Base-by-base conservation (phyloP, 2,329 filamentous ascomycete species). In the Ramichloridium luteum region DNA sequence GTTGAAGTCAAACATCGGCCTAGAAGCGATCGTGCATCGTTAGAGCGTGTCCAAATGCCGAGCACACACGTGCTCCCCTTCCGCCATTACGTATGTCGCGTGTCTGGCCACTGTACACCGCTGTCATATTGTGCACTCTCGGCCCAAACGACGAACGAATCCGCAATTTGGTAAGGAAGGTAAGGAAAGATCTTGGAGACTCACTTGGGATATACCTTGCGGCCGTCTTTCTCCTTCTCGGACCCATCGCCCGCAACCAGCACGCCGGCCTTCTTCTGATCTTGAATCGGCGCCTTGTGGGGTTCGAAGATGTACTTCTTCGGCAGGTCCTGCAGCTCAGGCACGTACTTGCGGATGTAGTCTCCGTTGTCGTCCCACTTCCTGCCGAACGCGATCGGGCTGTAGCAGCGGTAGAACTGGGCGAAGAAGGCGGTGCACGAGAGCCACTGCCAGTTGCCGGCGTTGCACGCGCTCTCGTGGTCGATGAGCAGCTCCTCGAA, bases 371-470 rank as follows among this genome's bases (percentile, higher is more conserved):
- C 72, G 50, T 86, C 80, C 75, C 77, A 83, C 50, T 82, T 83
- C 55, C 77, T 72, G 1, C 74, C 73, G 47, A 86, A 86, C 0
- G 75, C 68, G 11, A 85, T 54, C 0, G 80, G 80, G 29, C 64
- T 71, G 49, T 83, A 84, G 45, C 73, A 75, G 2, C 79, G 68
- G 47, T 70, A 81, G 57, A 77, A 84, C 49, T 81, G 76, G 0
- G 69, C 57, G 57, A 74, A 85, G 54, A 86, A 86, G 0, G 80
- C 80, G 0, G 77, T 75, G 50, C 80, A 85, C 35, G 67, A 70
- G 5, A 86, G 56, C 80, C 80, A 84, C 50, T 82, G 77, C 79
- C 79, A 84, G 48, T 84, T 84, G 0, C 79, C 79, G 1, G 67
- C 68, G 46, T 84, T 84, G 50, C 77, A 81, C 2, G 78, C 74